Conservation (phyloP, 1,139 yeast genomes). For the Zygosaccharomyces pseudobailii region DNA sequence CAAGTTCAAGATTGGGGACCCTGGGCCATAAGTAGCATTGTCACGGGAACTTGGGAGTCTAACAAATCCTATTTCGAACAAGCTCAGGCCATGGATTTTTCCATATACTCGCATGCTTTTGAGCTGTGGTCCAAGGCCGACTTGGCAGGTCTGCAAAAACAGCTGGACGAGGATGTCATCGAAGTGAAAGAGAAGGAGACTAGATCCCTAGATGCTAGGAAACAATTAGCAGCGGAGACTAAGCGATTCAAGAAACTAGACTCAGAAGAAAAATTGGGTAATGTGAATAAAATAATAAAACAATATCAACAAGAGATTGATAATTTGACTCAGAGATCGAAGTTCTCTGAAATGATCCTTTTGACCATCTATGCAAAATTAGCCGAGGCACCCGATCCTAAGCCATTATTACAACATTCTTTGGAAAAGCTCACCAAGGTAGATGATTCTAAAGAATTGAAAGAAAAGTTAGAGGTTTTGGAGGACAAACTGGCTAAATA, state of each 20-base stretch:
- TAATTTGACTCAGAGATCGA: slow-evolving; percentile 68
- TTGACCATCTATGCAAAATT: slow-evolving; percentile 68
- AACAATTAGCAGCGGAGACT: slow-evolving; percentile 73
- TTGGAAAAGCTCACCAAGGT: slow-evolving; percentile 61
- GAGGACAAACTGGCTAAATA: slow-evolving; percentile 57
- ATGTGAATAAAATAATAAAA: slow-evolving; percentile 67
- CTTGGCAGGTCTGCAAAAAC: slow-evolving; percentile 60
- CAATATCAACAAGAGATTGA: slow-evolving; percentile 88
- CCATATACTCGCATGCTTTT: slow-evolving; percentile 57
- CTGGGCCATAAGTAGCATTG: background rate
- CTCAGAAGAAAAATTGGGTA: slow-evolving; percentile 56
- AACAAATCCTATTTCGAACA: background rate
- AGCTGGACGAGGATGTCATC: slow-evolving; percentile 69
- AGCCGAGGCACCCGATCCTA: slow-evolving; percentile 92
- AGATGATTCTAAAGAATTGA: slow-evolving; percentile 50
- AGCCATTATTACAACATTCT: slow-evolving; percentile 69
- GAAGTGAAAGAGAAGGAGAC: slow-evolving; percentile 69
- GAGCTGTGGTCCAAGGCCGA: slow-evolving; percentile 75
- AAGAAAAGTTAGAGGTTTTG: slow-evolving; percentile 50
- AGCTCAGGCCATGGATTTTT: slow-evolving; percentile 22
- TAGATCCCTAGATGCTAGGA: slow-evolving; percentile 61
- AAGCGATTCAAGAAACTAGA: slow-evolving; percentile 72
- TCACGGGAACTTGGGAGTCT: background rate
- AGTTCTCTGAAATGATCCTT: slow-evolving; percentile 66
- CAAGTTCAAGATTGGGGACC: background rate